Evolutionary conservation across 2,329 filamentous ascomycete genomes (phyloP).

Genomic region (Sclerotinia glacialis): DNA sequence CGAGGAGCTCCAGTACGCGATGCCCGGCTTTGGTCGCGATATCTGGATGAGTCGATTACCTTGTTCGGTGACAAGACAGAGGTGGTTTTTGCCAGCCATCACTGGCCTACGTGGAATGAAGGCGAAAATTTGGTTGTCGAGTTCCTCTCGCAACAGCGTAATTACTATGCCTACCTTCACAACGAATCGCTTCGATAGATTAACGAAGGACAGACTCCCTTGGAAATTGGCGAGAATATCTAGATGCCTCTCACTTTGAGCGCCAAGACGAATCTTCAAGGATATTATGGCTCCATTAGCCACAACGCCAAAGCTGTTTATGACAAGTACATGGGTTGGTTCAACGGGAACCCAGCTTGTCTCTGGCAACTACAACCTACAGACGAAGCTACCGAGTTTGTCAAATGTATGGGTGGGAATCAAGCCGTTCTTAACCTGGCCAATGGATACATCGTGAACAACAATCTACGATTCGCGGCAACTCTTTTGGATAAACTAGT

Average conservation of each 20-base stretch:
- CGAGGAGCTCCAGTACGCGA: constrained; percentile 45
- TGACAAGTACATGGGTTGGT: constrained; percentile 37
- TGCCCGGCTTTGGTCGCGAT: constrained; percentile 42
- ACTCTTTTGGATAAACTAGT: constrained; percentile 43
- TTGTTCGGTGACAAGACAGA: constrained; percentile 39
- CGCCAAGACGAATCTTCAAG: constrained; percentile 38
- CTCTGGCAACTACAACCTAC: constrained; percentile 42
- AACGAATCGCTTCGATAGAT: constrained; percentile 44
- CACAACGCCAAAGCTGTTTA: constrained; percentile 45
- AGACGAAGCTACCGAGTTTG: constrained; percentile 41
- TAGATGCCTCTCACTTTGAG: constrained; percentile 40
- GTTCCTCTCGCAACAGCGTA: constrained; percentile 41
- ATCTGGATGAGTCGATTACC: constrained; percentile 42
- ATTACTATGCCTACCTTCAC: constrained; percentile 44
- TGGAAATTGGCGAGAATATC: constrained; percentile 44
- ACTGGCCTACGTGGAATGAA: constrained; percentile 44
- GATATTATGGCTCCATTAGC: constrained; percentile 42
- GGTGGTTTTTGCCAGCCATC: constrained; percentile 42
- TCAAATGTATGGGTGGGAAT: constrained; percentile 42
- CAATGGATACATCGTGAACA: constrained; percentile 33
- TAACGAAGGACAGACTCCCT: constrained; percentile 41
- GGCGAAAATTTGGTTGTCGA: not conserved
- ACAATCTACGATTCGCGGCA: constrained; percentile 43
- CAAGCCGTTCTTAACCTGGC: constrained; percentile 39
- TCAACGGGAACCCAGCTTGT: constrained; percentile 39